These are phyloP conservation scores for Talaromyces rugulosus DNA, from an alignment of 2,329 filamentous ascomycete species.

Conservation along the genomic window DNA sequence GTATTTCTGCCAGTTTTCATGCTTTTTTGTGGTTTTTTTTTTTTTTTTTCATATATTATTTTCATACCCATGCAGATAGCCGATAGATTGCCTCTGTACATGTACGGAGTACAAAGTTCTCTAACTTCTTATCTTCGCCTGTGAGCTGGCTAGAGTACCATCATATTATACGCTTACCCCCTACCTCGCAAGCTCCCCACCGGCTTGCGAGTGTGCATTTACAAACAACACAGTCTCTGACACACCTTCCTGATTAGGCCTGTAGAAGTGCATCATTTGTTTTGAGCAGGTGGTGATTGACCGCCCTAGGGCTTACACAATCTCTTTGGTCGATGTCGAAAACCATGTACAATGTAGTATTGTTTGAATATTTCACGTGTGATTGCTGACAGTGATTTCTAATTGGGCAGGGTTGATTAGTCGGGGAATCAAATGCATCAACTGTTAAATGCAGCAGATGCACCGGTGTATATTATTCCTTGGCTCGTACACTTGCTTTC, in stretches of 20 bases:
- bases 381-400: neutral
- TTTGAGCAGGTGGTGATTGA: neutral
- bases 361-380: neutral
- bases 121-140: neutral
- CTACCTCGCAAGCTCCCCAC: neutral
- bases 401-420: neutral
- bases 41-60: no score
- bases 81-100: neutral
- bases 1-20: neutral
- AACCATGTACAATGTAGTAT: neutral
- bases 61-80: neutral
- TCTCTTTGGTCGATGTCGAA: neutral
- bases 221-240: neutral
- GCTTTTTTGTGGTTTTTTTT: neutral
- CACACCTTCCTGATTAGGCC: neutral
- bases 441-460: neutral
- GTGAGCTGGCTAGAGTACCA: neutral
- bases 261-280: neutral
- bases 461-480: neutral
- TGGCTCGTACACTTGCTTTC: neutral
- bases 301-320: neutral
- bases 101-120: no score
- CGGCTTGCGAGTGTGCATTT: neutral
- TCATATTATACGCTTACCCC: neutral
- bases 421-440: neutral